phyloP scores from a whole-genome alignment of 2,329 filamentous ascomycete genomes.

The Pestalotiopsis sp. region DNA sequence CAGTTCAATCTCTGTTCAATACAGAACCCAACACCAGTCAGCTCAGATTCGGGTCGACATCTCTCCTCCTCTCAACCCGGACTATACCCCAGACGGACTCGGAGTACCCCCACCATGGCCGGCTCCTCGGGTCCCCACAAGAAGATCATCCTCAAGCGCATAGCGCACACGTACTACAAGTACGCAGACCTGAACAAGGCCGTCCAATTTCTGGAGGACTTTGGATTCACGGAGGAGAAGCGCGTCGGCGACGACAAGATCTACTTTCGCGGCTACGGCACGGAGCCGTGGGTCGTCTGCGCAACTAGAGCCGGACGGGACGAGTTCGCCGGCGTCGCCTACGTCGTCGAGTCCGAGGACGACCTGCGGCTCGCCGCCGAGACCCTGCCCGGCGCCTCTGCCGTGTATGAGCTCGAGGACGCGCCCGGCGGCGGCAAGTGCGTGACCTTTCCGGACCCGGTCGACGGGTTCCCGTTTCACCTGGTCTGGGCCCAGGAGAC shows the following conservation, averaged over 20 bases:
- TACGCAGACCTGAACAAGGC: constrained; percentile 43
- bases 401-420: constrained; percentile 46
- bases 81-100: neutral
- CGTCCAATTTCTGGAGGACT: constrained; percentile 45
- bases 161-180: constrained; percentile 48
- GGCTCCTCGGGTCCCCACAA: constrained; percentile 20
- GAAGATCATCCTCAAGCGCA: constrained; percentile 27
- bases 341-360: constrained; percentile 55
- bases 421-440: constrained; percentile 54
- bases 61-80: constrained; percentile 10
- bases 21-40: too few relatives aligned
- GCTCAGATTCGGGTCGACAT: too few relatives aligned
- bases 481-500: constrained; percentile 54
- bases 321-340: constrained; percentile 57
- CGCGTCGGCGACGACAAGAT: constrained; percentile 42
- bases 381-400: constrained; percentile 45
- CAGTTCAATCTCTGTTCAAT: too few relatives aligned
- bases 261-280: constrained; percentile 63
- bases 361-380: constrained; percentile 53
- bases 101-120: constrained; percentile 21
- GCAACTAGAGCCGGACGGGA: constrained; percentile 46
- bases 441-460: constrained; percentile 52
- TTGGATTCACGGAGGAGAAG: constrained; percentile 44
- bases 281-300: constrained; percentile 60
- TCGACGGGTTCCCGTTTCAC: constrained; percentile 59